Evolutionary conservation across 2,329 filamentous ascomycete species (phyloP).

Genomic region (Neofusicoccum sp.): DNA sequence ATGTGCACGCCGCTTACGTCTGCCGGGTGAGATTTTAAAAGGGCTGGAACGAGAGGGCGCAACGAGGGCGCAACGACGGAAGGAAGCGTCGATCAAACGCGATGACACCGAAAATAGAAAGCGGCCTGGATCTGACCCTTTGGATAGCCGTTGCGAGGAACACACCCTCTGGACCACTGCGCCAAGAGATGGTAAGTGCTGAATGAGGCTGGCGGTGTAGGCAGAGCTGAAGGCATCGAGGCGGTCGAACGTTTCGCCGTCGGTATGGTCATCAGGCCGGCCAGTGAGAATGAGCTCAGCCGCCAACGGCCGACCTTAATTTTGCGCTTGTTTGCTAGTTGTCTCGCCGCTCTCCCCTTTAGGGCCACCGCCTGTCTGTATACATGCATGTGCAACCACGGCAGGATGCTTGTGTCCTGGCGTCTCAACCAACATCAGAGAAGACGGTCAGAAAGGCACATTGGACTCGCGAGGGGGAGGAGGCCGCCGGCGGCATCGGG

Average conservation of each 20-base stretch:
- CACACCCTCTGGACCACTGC: not conserved
- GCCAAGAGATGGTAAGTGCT: not conserved
- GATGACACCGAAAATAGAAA: constrained; percentile 7
- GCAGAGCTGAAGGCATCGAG: not conserved
- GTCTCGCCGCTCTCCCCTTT: not conserved
- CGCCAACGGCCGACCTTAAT: not conserved
- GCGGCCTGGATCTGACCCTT: constrained; percentile 2
- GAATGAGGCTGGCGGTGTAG: not conserved
- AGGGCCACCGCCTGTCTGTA: not conserved
- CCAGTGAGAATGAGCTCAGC: constrained; percentile 9
- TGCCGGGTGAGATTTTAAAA: constrained; percentile 1
- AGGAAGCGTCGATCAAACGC: constrained; percentile 13
- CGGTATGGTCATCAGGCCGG: not conserved
- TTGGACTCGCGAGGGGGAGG: not conserved
- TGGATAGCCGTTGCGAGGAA: not conserved
- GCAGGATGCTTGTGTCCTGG: not conserved
- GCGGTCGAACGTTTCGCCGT: not conserved
- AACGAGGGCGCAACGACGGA: not conserved
- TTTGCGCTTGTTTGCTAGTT: not conserved
- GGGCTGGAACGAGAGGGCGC: not conserved
- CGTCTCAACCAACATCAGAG: not conserved
- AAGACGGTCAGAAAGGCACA: not conserved
- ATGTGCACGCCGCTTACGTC: constrained; percentile 5
- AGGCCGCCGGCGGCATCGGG: not conserved
- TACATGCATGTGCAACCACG: not conserved